Conservation (phyloP, 192 early-diverging fungal species). For the Geranomyces michiganensis region DNA sequence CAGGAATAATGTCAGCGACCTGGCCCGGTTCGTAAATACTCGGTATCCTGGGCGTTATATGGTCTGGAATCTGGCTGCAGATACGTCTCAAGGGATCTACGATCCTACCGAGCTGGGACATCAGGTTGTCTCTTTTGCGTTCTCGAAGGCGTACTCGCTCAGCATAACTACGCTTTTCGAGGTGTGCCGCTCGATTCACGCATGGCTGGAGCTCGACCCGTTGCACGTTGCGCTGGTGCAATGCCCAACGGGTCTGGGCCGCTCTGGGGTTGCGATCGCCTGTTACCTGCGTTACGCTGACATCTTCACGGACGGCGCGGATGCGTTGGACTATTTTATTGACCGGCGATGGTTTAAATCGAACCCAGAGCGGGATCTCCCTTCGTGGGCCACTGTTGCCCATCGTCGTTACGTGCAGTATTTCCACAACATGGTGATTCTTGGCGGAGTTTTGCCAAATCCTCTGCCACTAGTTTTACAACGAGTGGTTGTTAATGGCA, state of each 20-base stretch:
- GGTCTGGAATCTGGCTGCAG: slow-evolving; percentile 61
- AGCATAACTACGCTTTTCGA: slow-evolving; percentile 55
- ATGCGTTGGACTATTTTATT: slow-evolving; percentile 57
- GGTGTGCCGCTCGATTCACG: slow-evolving; percentile 56
- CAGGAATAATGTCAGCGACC: slow-evolving; percentile 54
- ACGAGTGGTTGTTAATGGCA: slow-evolving; percentile 50
- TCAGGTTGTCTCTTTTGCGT: slow-evolving; percentile 51
- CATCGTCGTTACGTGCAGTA: slow-evolving; percentile 59
- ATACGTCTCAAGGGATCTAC: slow-evolving; percentile 54
- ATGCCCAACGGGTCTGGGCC: slow-evolving; percentile 54
- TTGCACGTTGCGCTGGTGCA: slow-evolving; percentile 58
- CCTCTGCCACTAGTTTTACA: slow-evolving; percentile 44
- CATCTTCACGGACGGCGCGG: slow-evolving; percentile 47
- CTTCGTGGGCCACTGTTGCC: slow-evolving; percentile 42
- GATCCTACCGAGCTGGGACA: slow-evolving; percentile 48
- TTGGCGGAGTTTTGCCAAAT: slow-evolving; percentile 52
- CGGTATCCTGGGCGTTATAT: slow-evolving; percentile 53
- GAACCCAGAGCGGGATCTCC: not conserved
- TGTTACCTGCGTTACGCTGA: slow-evolving; percentile 52
- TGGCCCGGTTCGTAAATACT: slow-evolving; percentile 53
- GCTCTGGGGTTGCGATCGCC: slow-evolving; percentile 50
- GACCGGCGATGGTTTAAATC: slow-evolving; percentile 30
- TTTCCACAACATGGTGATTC: slow-evolving; percentile 54
- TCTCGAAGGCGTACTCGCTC: slow-evolving; percentile 56
- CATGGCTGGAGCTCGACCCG: slow-evolving; percentile 52